Evolutionary conservation across 352 stramenopile species (phyloP).

Genomic region (Phytophthora chlamydospora): DNA sequence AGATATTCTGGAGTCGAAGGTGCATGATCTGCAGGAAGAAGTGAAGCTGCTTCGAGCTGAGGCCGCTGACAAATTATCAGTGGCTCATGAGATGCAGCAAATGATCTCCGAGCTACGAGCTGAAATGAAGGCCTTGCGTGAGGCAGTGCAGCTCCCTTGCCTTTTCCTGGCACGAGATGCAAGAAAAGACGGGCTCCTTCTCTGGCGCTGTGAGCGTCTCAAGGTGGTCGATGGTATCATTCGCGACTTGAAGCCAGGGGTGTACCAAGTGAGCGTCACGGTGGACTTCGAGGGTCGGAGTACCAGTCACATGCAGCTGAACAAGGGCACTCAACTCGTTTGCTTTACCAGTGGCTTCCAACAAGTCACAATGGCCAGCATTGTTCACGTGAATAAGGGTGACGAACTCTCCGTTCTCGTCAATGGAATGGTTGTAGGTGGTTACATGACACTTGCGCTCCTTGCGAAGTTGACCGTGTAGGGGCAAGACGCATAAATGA

Average conservation of each 20-base stretch:
- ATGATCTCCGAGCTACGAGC: slow-evolving; percentile 2
- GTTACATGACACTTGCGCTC: slow-evolving; percentile 17
- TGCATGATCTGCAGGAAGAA: slow-evolving; percentile 16
- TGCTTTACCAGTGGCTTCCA: slow-evolving; percentile 4
- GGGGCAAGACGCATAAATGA: no score
- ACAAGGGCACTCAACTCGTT: slow-evolving; percentile 10
- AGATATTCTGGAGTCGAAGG: slow-evolving; percentile 10
- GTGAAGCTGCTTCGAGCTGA: slow-evolving; percentile 13
- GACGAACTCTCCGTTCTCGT: slow-evolving; percentile 8
- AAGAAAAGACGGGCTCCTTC: slow-evolving; percentile 8
- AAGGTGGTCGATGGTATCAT: slow-evolving; percentile 11
- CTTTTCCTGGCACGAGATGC: slow-evolving; percentile 15
- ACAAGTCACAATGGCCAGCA: slow-evolving; percentile 9
- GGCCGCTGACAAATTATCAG: neutral
- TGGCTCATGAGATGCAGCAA: slow-evolving; percentile 6
- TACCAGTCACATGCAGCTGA: neutral
- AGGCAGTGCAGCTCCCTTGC: neutral
- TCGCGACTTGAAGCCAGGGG: slow-evolving; percentile 1
- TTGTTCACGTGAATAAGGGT: slow-evolving; percentile 12
- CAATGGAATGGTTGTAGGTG: slow-evolving; percentile 4
- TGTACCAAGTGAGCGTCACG: slow-evolving; percentile 18
- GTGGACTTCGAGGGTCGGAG: slow-evolving; percentile 8
- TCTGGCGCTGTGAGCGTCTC: slow-evolving; percentile 15
- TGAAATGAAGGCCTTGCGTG: slow-evolving; percentile 14
- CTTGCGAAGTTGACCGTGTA: slow-evolving; percentile 16